Percentiles rank a stretch among this genome's conserved stretches.
These are phyloP conservation scores for Escovopsis sp. DNA, from an alignment of 2,329 filamentous ascomycete genomes.

Conservation along the genomic window DNA sequence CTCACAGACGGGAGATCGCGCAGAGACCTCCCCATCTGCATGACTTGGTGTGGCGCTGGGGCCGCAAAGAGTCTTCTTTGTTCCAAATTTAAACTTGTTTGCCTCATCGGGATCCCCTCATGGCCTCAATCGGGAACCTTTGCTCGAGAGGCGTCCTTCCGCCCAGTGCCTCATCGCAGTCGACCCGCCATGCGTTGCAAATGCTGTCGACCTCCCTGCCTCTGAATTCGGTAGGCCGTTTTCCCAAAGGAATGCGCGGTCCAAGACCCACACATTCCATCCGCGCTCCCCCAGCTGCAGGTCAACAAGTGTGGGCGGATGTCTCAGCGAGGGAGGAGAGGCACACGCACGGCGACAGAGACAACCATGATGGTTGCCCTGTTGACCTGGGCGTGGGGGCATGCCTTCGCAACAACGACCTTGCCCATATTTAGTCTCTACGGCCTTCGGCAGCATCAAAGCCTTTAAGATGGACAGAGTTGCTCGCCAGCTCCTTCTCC, in stretches of 20 bases:
- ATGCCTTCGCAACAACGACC: too few relatives aligned
- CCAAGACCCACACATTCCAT: constrained; percentile 15
- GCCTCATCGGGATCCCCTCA: not conserved
- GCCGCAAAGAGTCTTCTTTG: constrained; percentile 5
- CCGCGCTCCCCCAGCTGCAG: constrained; percentile 2
- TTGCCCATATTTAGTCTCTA: constrained; percentile 1
- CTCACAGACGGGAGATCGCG: too few relatives aligned
- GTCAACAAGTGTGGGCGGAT: constrained; percentile 2
- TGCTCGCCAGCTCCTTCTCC: not conserved
- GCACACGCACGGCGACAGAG: not conserved
- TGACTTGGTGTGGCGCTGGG: not conserved
- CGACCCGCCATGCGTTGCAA: not conserved
- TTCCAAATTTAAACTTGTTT: constrained; percentile 1
- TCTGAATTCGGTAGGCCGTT: constrained; percentile 1
- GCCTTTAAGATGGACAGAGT: constrained; percentile 1
- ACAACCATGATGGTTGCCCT: constrained; percentile 5
- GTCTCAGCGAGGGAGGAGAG: too few relatives aligned
- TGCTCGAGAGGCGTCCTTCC: not conserved
- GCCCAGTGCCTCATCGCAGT: too few relatives aligned
- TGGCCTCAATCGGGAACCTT: too few relatives aligned
- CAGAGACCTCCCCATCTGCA: too few relatives aligned
- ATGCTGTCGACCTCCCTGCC: not conserved
- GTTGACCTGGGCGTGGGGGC: not conserved
- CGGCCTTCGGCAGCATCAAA: not conserved
- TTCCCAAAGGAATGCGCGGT: constrained; percentile 14